Evolutionary conservation across 2,329 filamentous ascomycete genomes (phyloP), one percentile per base, ranked within the genome.

Genomic region (Aspergillus sojae): DNA sequence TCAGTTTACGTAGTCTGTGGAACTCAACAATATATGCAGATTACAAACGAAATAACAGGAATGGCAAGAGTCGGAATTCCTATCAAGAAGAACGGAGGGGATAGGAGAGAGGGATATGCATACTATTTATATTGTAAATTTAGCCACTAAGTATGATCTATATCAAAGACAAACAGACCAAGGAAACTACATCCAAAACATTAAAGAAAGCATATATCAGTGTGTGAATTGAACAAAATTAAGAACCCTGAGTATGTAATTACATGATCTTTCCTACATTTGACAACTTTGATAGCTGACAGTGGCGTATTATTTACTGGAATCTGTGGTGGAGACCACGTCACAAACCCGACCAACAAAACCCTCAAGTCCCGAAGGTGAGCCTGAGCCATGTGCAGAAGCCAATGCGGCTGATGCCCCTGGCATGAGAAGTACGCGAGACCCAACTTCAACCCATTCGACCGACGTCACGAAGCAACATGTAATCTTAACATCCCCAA

Each of bases 391-490:
- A 45, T 81, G 80, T 12, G 79, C 80, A 12, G 83, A 80, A 12
- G 82, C 82, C 41, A 82, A 80, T 2, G 83, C 75, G 30, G 73
- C 69, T 2, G 84, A 84, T 48, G 85, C 81, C 19, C 86, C 86
- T 3, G 86, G 86, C 81, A 89, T 85, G 11, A 89, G 81, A 30
- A 89, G 76, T 12, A 88, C 82, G 64, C 81, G 82, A n/a, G 85
- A 84, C 7, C 82, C 86, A 12, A 81, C 61, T 68, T 87, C 82
- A 28, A 89, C 78, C 77, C 83, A 88, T 72, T 89, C 87, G 41
- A 83, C 80, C 10, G 83, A 83, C 5, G 83, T 82, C 21, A 86
- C 82, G 68, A 89, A 87, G 7, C 82, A 81, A 68, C 89, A 86
- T 0, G 83, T 84, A 50, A 89, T 79, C 50, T 72, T 76, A 19